Conservation (phyloP, 2,329 filamentous ascomycete genomes). For the Plenodomus tracheiphilus region DNA sequence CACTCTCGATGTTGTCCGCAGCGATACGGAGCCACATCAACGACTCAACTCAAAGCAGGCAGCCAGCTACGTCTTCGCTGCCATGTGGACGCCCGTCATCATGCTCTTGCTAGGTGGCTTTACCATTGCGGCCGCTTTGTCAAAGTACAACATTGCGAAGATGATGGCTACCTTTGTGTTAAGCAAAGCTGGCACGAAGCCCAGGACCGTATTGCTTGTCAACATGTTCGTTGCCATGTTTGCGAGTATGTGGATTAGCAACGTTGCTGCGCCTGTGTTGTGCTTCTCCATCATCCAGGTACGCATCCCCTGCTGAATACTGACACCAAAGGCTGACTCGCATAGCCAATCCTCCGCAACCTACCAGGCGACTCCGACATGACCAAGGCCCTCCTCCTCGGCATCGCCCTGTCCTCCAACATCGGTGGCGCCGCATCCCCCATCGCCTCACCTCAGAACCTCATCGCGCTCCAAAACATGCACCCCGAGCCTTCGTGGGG, state of each 20-base stretch:
- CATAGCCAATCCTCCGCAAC: slow-evolving; percentile 89
- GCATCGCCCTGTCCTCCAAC: slow-evolving; percentile 92
- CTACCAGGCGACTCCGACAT: slow-evolving; percentile 87
- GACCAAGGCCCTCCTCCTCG: slow-evolving; percentile 92
- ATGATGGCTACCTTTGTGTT: slow-evolving; percentile 94
- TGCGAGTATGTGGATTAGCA: slow-evolving; percentile 98
- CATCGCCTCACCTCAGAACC: slow-evolving; percentile 96
- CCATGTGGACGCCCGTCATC: slow-evolving; percentile 99
- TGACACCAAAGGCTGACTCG: rapidly evolving
- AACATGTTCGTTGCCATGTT: slow-evolving; percentile 99
- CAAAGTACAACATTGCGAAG: slow-evolving; percentile 97
- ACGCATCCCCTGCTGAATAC: slow-evolving; percentile 23
- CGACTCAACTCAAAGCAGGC: slow-evolving; percentile 80
- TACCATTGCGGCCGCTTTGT: slow-evolving; percentile 90
- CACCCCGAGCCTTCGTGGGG: slow-evolving; percentile 87
- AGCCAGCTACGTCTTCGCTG: slow-evolving; percentile 81
- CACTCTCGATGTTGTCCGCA: slow-evolving; percentile 78
- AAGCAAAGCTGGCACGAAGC: slow-evolving; percentile 92
- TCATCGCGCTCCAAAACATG: slow-evolving; percentile 97
- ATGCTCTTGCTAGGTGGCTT: slow-evolving; percentile 97
- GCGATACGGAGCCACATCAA: slow-evolving; percentile 69
- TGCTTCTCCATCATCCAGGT: slow-evolving; percentile 98
- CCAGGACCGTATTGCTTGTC: slow-evolving; percentile 85
- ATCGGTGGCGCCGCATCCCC: slow-evolving; percentile 95
- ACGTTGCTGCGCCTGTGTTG: slow-evolving; percentile 93